Percentiles rank a stretch among this genome's conserved stretches.
Conservation (phyloP, 148 eudicot species). For the Persicaria maculosa region DNA sequence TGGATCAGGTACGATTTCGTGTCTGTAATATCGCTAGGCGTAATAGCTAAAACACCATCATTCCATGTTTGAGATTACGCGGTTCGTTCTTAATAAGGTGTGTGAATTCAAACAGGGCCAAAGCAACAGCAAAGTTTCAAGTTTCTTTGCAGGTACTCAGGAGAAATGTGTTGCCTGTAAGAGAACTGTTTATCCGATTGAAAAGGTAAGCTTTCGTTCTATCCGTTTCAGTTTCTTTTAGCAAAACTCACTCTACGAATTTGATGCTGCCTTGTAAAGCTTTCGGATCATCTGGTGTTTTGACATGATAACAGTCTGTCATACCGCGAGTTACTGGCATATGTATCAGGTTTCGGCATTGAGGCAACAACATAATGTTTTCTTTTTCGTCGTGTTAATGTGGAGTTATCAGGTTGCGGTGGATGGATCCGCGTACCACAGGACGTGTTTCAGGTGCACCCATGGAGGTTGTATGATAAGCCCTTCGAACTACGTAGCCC, state of each 20-base stretch:
- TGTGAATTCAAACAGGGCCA: slow-evolving; percentile 28
- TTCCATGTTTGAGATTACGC: too few relatives aligned
- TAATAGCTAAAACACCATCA: too few relatives aligned
- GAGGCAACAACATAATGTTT: too few relatives aligned
- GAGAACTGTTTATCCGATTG: slow-evolving; percentile 84
- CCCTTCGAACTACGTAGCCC: slow-evolving; percentile 80
- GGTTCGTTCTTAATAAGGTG: background rate
- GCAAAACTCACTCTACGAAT: too few relatives aligned
- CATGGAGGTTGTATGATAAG: slow-evolving; percentile 81
- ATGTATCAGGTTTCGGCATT: too few relatives aligned
- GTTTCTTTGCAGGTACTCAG: slow-evolving; percentile 82
- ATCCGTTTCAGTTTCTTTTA: too few relatives aligned
- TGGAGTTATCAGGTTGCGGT: slow-evolving; percentile 53
- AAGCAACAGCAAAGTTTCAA: slow-evolving; percentile 49
- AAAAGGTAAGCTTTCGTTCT: slow-evolving; percentile 44
- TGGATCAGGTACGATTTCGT: slow-evolving; percentile 6
- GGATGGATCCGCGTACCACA: slow-evolving; percentile 71
- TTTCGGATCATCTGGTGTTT: too few relatives aligned
- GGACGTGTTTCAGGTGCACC: slow-evolving; percentile 69
- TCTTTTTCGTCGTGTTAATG: too few relatives aligned
- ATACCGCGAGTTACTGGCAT: too few relatives aligned
- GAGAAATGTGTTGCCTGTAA: slow-evolving; percentile 83
- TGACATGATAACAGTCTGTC: too few relatives aligned
- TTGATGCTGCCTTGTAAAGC: too few relatives aligned
- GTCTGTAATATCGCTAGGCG: too few relatives aligned